Evolutionary conservation across 495 filamentous ascomycete genomes (phyloP).

Genomic region (Penicillium macrosclerotiorum): DNA sequence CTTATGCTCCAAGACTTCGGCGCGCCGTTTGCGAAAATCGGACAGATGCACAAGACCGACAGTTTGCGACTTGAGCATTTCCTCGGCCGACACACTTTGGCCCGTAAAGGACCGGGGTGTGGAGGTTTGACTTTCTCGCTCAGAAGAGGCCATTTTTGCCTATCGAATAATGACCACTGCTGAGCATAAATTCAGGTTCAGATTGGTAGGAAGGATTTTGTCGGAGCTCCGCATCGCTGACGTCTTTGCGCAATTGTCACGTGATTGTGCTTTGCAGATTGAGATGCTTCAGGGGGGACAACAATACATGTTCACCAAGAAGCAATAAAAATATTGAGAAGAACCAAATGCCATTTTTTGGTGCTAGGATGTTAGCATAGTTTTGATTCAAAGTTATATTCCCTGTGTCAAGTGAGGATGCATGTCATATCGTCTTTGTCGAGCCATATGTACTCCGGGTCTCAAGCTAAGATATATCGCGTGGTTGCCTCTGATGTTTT

Average conservation of each 20-base stretch:
- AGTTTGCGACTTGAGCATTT: constrained; percentile 88
- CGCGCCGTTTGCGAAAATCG: constrained; percentile 96
- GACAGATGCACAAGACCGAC: constrained; percentile 88
- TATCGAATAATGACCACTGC: neutral
- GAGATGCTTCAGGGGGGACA: too few relatives aligned
- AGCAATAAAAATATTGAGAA: too few relatives aligned
- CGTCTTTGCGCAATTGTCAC: constrained; percentile 13
- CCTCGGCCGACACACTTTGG: constrained; percentile 78
- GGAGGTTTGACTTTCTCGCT: constrained; percentile 36
- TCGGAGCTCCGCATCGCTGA: constrained; percentile 11
- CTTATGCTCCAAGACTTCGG: constrained; percentile 89
- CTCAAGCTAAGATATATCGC: too few relatives aligned
- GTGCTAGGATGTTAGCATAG: too few relatives aligned
- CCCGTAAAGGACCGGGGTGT: constrained; percentile 63
- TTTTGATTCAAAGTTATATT: too few relatives aligned
- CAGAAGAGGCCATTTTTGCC: constrained; percentile 34
- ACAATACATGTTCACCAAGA: neutral
- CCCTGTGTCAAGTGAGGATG: too few relatives aligned
- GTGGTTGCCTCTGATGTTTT: too few relatives aligned
- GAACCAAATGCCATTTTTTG: too few relatives aligned
- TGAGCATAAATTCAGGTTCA: neutral
- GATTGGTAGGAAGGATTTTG: neutral
- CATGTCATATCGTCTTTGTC: too few relatives aligned
- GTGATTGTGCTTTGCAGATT: too few relatives aligned
- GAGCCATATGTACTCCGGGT: too few relatives aligned